Conservation (phyloP, 331 rosid species). For the Prunus yedoensis region DNA sequence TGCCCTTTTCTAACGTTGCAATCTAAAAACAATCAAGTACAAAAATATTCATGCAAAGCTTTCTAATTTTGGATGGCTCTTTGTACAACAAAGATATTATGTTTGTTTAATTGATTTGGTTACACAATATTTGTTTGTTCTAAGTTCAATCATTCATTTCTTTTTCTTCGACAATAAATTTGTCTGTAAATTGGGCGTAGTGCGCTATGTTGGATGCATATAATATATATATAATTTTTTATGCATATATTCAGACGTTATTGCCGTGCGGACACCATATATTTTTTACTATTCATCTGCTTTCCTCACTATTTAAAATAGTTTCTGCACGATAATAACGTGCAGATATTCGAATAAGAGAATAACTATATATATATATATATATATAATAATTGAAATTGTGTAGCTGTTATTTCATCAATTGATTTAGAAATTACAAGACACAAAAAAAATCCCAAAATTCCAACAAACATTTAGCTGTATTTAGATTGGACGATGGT, state of each 20-base stretch:
- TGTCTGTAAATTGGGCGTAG: background rate
- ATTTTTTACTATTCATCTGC: accelerated
- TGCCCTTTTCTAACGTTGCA: background rate
- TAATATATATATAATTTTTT: background rate
- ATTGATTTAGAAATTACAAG: background rate
- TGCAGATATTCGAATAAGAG: no score
- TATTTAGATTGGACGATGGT: background rate
- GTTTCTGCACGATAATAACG: no score
- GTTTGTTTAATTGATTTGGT: background rate
- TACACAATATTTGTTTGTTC: background rate
- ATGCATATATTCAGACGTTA: no score
- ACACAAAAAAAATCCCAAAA: background rate
- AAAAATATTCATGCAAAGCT: background rate
- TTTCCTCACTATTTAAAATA: accelerated
- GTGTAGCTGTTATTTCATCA: background rate
- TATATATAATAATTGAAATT: background rate
- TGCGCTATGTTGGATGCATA: background rate
- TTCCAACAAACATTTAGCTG: background rate
- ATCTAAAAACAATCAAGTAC: background rate
- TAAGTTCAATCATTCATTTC: background rate
- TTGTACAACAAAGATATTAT: background rate
- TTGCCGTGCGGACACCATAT: accelerated
- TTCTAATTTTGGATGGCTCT: background rate
- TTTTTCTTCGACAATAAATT: background rate
- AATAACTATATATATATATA: no score